Evolutionary conservation across 139 green algal genomes (phyloP), one percentile per base, ranked within the genome.

Genomic region (Chlamydomonas incerta): DNA sequence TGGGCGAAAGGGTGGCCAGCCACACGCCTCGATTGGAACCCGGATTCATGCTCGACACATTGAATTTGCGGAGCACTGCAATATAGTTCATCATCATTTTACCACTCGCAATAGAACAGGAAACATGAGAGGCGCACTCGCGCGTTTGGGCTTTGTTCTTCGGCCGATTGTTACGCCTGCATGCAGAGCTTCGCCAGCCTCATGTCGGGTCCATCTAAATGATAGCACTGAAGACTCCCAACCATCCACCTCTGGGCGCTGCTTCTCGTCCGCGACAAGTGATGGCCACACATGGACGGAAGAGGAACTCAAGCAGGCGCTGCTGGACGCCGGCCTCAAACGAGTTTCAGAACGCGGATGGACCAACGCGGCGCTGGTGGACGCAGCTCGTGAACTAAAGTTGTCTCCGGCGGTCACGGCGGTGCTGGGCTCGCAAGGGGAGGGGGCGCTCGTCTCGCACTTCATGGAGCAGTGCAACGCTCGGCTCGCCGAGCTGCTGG

Each of bases 401-500:
- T 79, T 96, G 20, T 96, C 93, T 0, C 94, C 93, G 26, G 88
- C 91, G 13, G 71, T 86, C 2, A 68, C 70, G 9, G 92, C 90
- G 6, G 72, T 94, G n/a, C 74, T 96, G 8, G 21, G 46, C 80
- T 0, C 72, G 87, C 0, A 50, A 50, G 87, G 88, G 13, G 87
- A 90, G 41, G 87, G 77, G 1, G 66, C 94, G 23, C 74, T 96
- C 3, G 92, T 96, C 26, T 82, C 96, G 87, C 68, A 90, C 46
- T 93, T 94, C 76, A 89, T 93, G 13, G 29, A 80, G 3, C 65
- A 79, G 26, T 92, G 91, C 88, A 96, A 96, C 47, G 3, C 55
- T 18, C 28, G 74, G 33, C 85, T 94, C 20, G 62, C 77, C 20
- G 57, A 35, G 1, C 18, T 90, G 71, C 55, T 95, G 41, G 52